Evolutionary conservation across 129 eudicot species (phyloP).

Genomic region (Flaveria ramosissima): DNA sequence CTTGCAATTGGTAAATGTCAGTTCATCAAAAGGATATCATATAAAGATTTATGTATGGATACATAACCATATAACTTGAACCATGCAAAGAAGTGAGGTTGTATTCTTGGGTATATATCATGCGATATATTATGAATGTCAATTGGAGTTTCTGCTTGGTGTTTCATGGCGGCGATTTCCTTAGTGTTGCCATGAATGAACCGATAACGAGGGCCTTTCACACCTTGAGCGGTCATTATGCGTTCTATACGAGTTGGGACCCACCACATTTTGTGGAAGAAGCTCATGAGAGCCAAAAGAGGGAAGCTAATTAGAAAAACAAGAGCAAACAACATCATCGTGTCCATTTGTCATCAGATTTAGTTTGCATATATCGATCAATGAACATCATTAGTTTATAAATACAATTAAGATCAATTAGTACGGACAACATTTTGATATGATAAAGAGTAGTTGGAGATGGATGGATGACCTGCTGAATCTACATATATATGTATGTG

Average conservation of each 20-base stretch:
- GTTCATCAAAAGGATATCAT: background rate
- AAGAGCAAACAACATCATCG: background rate
- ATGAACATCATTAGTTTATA: too few relatives aligned
- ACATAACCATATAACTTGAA: constrained; percentile 35
- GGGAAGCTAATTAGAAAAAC: background rate
- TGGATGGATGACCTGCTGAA: too few relatives aligned
- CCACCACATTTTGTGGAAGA: constrained; percentile 46
- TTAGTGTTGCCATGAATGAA: constrained; percentile 45
- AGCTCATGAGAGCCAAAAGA: constrained; percentile 23
- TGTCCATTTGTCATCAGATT: too few relatives aligned
- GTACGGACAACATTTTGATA: background rate
- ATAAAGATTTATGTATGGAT: background rate
- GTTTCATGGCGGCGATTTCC: constrained; percentile 36
- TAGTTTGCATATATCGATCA: too few relatives aligned
- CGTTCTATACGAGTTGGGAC: constrained; percentile 36
- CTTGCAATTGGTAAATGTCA: background rate
- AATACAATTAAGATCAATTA: too few relatives aligned
- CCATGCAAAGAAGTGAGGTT: constrained; percentile 49
- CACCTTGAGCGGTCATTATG: constrained; percentile 39
- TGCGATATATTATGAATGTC: constrained; percentile 32
- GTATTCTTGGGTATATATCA: constrained; percentile 40
- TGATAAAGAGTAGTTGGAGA: too few relatives aligned
- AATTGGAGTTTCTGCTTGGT: constrained; percentile 10
- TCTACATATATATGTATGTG: too few relatives aligned
- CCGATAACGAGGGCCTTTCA: constrained; percentile 46